These are phyloP conservation scores for Salix purpurea DNA, from an alignment of 345 rosid species.

Conservation along the genomic window DNA sequence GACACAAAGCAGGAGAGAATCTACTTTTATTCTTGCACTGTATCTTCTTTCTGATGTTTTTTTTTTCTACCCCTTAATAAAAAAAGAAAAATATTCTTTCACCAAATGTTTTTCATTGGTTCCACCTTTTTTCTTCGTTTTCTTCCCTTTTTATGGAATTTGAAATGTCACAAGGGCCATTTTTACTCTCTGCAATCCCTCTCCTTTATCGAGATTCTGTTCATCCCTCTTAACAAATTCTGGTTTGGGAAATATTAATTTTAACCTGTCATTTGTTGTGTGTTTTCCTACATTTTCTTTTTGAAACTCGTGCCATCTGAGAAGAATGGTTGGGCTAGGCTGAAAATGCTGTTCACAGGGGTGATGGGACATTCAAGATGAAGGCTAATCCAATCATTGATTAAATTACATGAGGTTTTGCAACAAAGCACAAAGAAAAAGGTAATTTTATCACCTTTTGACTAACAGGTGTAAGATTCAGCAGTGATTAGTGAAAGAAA, in stretches of 20 bases:
- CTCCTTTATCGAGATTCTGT: constrained; percentile 6
- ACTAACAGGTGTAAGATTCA: background rate
- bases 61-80: background rate
- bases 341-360: constrained; percentile 18
- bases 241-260: too few species aligned
- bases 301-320: too few species aligned
- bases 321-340: background rate
- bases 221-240: background rate
- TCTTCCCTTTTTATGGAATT: constrained; percentile 1
- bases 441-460: constrained; percentile 4
- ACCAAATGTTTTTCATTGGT: background rate
- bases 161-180: constrained; percentile 8
- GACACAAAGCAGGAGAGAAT: background rate
- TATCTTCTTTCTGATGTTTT: background rate
- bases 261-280: background rate
- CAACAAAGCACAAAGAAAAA: constrained; percentile 22
- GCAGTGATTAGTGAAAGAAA: background rate
- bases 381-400: constrained; percentile 5
- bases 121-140: background rate
- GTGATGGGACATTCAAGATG: constrained; percentile 19
- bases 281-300: background rate
- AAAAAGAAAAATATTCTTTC: constrained; percentile 1
- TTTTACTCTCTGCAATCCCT: background rate
- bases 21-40: constrained; percentile 13
- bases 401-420: background rate